Percentiles rank a stretch among this genome's conserved stretches.
Evolutionary conservation across 164 flowering plant genomes (phyloP).

Genomic region (Liquidambar formosana): DNA sequence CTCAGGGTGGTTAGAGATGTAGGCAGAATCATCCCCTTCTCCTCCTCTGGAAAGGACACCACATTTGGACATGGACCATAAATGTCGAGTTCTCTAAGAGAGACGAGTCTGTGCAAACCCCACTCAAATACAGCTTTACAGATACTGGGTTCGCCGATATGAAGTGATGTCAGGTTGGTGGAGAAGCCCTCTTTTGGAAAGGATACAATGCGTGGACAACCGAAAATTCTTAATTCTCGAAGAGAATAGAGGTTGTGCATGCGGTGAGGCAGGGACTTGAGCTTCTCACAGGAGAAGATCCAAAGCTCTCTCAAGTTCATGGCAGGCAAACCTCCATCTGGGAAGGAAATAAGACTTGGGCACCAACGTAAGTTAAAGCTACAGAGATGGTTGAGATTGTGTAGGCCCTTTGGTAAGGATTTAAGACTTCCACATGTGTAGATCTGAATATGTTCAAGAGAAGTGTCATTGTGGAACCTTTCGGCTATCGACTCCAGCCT

Average conservation of each 20-base stretch:
- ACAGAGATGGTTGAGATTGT: not conserved
- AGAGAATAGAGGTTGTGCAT: no score
- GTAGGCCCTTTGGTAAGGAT: not conserved
- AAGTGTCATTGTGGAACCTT: not conserved
- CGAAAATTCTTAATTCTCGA: no score
- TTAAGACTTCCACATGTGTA: not conserved
- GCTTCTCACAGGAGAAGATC: no score
- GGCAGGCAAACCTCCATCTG: no score
- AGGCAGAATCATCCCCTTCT: not conserved
- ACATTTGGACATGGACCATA: conserved; percentile 16
- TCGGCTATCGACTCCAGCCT: not conserved
- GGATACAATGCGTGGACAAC: no score
- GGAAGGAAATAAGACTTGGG: not conserved
- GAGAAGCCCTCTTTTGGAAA: conserved; percentile 19
- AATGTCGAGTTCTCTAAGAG: conserved; percentile 14
- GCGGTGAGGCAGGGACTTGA: no score
- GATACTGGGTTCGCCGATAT: conserved; percentile 6
- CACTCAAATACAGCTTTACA: no score
- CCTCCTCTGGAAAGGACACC: conserved; percentile 13
- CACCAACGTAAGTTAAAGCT: not conserved
- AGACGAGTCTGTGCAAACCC: conserved; percentile 13
- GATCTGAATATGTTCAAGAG: not conserved
- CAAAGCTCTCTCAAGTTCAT: no score
- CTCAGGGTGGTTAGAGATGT: not conserved
- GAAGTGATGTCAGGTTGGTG: conserved; percentile 6